phyloP scores from a whole-genome alignment of 257 asterid genomes.

The Petunia axillaris region DNA sequence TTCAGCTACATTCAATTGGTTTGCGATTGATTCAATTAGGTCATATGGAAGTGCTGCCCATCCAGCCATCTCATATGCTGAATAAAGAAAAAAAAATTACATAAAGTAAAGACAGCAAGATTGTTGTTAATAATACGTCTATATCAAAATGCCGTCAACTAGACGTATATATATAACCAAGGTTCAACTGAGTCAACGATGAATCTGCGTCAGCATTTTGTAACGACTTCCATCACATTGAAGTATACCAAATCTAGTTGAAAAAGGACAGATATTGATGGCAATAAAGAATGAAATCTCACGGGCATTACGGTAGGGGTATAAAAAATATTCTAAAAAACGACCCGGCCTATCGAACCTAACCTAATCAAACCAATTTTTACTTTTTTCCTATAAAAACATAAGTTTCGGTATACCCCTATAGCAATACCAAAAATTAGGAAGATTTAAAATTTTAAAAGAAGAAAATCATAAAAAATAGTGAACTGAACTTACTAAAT shows the following conservation, averaged over 20 bases:
- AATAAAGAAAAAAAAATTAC: neutral
- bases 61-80: conserved; percentile 27
- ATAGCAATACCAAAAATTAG: no score
- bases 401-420: no score
- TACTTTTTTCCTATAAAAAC: no score
- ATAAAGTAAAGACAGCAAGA: neutral
- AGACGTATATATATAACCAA: neutral
- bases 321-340: no score
- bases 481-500: no score
- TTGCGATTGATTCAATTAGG: conserved; percentile 29
- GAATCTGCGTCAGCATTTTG: no score
- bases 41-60: conserved; percentile 43
- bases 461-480: no score
- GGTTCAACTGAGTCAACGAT: neutral
- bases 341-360: no score
- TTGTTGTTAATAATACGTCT: neutral
- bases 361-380: no score
- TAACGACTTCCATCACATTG: neutral
- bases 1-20: conserved; percentile 29
- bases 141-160: neutral
- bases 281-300: neutral
- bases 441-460: no score
- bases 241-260: neutral
- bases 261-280: neutral
- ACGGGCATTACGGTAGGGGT: no score